Base-by-base conservation (phyloP, 2,329 filamentous ascomycete species). In the Xylariaceae sp. region DNA sequence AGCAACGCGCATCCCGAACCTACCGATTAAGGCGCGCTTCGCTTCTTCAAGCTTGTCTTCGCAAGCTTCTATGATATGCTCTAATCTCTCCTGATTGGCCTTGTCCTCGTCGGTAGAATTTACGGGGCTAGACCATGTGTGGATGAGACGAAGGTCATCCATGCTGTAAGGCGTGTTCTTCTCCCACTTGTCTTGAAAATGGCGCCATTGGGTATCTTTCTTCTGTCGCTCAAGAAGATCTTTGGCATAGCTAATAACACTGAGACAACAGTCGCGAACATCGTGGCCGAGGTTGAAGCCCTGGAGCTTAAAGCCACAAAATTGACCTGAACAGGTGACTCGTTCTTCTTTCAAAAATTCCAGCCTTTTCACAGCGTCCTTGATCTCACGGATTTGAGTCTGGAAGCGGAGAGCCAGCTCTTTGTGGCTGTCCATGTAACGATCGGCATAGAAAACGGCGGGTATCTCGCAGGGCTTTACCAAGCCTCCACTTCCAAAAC, bases 361-460 rank as follows among this genome's bases (percentile, higher is more conserved):
- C 46, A 65, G 59, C 11, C 54, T 60, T 19, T 59, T 64, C 39
- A 67, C 46, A n/a, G 62, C 61, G 4, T 48, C 61, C 46, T 61
- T 67, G 9, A 64, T 51, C 34, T 60, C 47, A 31, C 62, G 60
- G 12, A 68, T 61, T 60, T 71, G 54, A 49, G 61, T 60, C 56
- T 76, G 74, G 42, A 81, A 78, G 6, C 72, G 70, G 6, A 73
- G 58, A 11, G 79, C 76, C 50, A 77, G 74, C 8, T 76, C 69
- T 52, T 74, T 75, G 11, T 74, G 73, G 8, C 62, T 67, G 47
- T 71, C 68, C 50, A 80, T 65, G 54, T 82, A 83, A n/a, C 73
- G 75, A 64, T 83, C 80, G 1, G 78, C 75, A 60, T 80, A 82
- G 57, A 81, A 74, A 9, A 75, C 67, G 42, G 70, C 67, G 4